Conservation (phyloP, 108 stramenopile genomes). For the Cylindrotheca closterium region DNA sequence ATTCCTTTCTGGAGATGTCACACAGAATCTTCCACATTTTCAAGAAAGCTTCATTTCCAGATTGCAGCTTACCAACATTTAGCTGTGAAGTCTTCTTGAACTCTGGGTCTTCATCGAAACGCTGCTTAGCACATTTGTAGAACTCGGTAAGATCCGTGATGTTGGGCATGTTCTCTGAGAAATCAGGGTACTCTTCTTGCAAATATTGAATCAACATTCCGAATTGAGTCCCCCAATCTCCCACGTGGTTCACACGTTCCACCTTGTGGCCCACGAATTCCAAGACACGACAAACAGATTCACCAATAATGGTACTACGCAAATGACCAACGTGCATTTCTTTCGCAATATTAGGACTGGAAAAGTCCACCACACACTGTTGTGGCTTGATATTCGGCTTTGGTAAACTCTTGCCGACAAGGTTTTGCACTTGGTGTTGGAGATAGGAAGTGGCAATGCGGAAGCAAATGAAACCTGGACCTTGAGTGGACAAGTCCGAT, state of each 20-base stretch:
- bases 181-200: constrained; percentile 91
- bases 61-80: constrained; percentile 96
- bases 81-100: constrained; percentile 93
- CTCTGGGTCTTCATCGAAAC: constrained; percentile 91
- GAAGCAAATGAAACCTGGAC: constrained; percentile 85
- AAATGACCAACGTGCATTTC: constrained; percentile 99
- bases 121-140: constrained; percentile 96
- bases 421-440: constrained; percentile 50
- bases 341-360: constrained; percentile 99
- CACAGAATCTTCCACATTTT: constrained; percentile 94
- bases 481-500: constrained; percentile 54
- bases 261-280: constrained; percentile 92
- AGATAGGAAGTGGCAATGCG: constrained; percentile 56
- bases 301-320: constrained; percentile 98
- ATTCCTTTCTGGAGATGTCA: constrained; percentile 92
- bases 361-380: constrained; percentile 96
- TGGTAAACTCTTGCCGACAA: constrained; percentile 53
- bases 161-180: constrained; percentile 56
- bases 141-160: constrained; percentile 96
- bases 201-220: constrained; percentile 99
- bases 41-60: constrained; percentile 89
- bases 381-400: constrained; percentile 39
- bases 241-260: constrained; percentile 96
- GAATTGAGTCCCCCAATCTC: constrained; percentile 99
- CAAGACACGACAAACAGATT: constrained; percentile 93